Evolutionary conservation across 306 rosid species (phyloP).

Genomic region (Cicer arietinum): DNA sequence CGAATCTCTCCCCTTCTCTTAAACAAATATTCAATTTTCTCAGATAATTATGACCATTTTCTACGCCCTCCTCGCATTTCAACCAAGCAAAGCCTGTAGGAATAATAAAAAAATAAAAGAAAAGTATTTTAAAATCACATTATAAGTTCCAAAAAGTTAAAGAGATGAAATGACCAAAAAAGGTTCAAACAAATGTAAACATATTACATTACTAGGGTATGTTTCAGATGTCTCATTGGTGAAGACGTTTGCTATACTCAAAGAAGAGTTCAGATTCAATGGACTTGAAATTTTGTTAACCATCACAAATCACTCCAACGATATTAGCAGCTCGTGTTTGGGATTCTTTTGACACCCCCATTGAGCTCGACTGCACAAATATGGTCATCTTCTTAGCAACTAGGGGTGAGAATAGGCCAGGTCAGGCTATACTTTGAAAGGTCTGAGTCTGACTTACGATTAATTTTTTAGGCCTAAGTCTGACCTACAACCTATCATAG

Average conservation of each 20-base stretch:
- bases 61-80: slow-evolving; percentile 59
- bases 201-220: slow-evolving; percentile 55
- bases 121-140: neutral
- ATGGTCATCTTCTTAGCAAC: slow-evolving; percentile 54
- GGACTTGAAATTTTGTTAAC: slow-evolving; percentile 53
- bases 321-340: slow-evolving; percentile 76
- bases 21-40: slow-evolving; percentile 49
- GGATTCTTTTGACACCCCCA: slow-evolving; percentile 86
- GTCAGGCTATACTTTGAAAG: no score
- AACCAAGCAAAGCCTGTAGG: slow-evolving; percentile 76
- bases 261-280: slow-evolving; percentile 58
- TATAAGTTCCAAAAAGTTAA: neutral
- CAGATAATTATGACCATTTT: slow-evolving; percentile 53
- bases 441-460: no score
- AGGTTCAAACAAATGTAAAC: neutral
- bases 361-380: slow-evolving; percentile 64
- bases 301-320: slow-evolving; percentile 64
- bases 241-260: slow-evolving; percentile 2
- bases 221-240: slow-evolving; percentile 56
- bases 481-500: no score
- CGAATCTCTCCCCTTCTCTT: slow-evolving; percentile 70
- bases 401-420: no score
- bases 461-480: no score
- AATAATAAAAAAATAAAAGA: neutral
- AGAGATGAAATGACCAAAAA: neutral